These are phyloP conservation scores for Pyricularia sp. DNA, from an alignment of 2,329 filamentous ascomycete species.

Conservation along the genomic window DNA sequence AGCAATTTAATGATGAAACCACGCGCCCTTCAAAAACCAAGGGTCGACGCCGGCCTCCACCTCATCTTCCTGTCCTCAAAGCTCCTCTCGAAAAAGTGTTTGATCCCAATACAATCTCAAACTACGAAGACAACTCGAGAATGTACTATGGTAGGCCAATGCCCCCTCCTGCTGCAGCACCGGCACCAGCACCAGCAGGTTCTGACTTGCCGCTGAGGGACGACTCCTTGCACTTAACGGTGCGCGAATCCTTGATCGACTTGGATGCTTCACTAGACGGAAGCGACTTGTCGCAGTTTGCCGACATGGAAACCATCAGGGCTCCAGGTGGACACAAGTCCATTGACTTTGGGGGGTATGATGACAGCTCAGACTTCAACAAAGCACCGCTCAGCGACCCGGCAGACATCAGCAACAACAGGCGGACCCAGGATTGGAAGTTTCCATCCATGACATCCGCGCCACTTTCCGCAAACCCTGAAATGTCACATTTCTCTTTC, in stretches of 20 bases:
- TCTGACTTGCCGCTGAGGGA: conserved; percentile 53
- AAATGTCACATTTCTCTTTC: conserved; percentile 34
- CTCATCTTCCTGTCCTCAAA: conserved; percentile 47
- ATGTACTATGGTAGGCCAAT: conserved; percentile 46
- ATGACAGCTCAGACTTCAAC: conserved; percentile 33
- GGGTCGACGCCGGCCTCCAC: conserved; percentile 43
- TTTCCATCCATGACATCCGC: conserved; percentile 38
- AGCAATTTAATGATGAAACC: conserved; percentile 32
- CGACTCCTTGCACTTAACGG: conserved; percentile 39
- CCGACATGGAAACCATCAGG: conserved; percentile 52
- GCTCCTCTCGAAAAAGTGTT: conserved; percentile 56
- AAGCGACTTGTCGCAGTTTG: conserved; percentile 46
- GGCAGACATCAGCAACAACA: conserved; percentile 36
- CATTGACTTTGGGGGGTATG: conserved; percentile 37
- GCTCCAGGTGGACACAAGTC: conserved; percentile 43
- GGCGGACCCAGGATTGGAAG: conserved; percentile 39
- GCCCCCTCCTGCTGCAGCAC: conserved; percentile 23
- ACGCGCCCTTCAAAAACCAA: conserved; percentile 44
- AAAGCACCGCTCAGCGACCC: conserved; percentile 49
- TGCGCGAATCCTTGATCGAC: conserved; percentile 57
- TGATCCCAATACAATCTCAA: conserved; percentile 55
- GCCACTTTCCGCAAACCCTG: conserved; percentile 39
- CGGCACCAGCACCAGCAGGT: conserved; percentile 26
- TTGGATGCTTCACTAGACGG: conserved; percentile 51
- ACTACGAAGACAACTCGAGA: conserved; percentile 54